Evolutionary conservation across 2,329 filamentous ascomycete genomes (phyloP).

Genomic region (Epichloe bromicola): DNA sequence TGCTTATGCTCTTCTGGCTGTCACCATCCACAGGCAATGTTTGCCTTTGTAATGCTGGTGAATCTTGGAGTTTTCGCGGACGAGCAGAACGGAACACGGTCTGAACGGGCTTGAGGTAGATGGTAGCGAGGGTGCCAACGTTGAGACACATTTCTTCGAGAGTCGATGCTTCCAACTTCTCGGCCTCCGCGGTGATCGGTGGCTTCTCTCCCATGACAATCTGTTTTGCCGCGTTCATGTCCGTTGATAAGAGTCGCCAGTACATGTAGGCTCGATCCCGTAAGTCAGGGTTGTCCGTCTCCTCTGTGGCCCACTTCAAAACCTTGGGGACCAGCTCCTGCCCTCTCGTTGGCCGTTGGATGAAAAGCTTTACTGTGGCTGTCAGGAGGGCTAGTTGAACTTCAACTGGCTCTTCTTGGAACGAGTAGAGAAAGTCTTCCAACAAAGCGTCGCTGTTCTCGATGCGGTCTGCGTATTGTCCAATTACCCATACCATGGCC

Average conservation of each 20-base stretch:
- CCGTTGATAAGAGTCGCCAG: slow-evolving; percentile 88
- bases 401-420: slow-evolving; percentile 87
- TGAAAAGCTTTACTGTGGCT: slow-evolving; percentile 94
- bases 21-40: slow-evolving; percentile 41
- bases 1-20: slow-evolving; percentile 45
- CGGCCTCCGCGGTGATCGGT: slow-evolving; percentile 87
- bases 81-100: slow-evolving; percentile 89
- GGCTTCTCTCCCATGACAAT: slow-evolving; percentile 98
- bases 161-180: slow-evolving; percentile 81
- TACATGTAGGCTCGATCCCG: slow-evolving; percentile 98
- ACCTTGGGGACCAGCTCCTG: slow-evolving; percentile 89
- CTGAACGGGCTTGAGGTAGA: slow-evolving; percentile 95
- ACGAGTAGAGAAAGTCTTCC: slow-evolving; percentile 89
- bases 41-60: slow-evolving; percentile 71
- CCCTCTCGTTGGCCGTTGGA: slow-evolving; percentile 88
- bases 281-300: slow-evolving; percentile 97
- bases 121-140: slow-evolving; percentile 88
- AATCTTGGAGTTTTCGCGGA: slow-evolving; percentile 65
- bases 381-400: slow-evolving; percentile 91
- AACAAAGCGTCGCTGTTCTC: slow-evolving; percentile 90
- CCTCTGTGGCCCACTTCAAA: slow-evolving; percentile 95
- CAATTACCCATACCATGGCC: slow-evolving; percentile 98
- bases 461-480: slow-evolving; percentile 92
- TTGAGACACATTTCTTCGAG: slow-evolving; percentile 96
- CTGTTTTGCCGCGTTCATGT: slow-evolving; percentile 71